A percentile compares a stretch with the other conserved stretches of the same genome.
Conservation (phyloP, 2,329 filamentous ascomycete genomes). For the Rutstroemia sydowiana region DNA sequence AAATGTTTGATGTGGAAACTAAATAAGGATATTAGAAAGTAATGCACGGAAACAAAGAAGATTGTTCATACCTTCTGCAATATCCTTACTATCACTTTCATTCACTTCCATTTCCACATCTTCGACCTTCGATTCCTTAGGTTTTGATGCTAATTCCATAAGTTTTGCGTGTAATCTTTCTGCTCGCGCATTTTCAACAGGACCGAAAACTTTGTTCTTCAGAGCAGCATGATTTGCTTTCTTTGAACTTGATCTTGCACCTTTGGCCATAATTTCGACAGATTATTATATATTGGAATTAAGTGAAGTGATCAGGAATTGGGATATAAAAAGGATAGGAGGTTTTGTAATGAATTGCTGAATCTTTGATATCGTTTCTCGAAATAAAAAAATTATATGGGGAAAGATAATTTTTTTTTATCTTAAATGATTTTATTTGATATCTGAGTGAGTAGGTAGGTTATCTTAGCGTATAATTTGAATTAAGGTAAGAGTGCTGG, state of each 20-base stretch:
- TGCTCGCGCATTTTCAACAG: conserved; percentile 69
- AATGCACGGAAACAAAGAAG: neutral
- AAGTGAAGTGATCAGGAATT: neutral
- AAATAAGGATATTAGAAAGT: conserved; percentile 11
- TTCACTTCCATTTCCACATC: conserved; percentile 47
- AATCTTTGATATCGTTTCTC: too few species aligned
- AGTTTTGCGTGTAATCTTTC: conserved; percentile 82
- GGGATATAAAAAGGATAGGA: too few species aligned
- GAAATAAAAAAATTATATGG: too few species aligned
- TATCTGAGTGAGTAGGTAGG: too few species aligned
- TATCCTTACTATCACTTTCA: conserved; percentile 27
- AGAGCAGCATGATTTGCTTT: conserved; percentile 81
- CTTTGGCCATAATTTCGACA: conserved; percentile 68
- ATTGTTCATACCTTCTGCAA: neutral
- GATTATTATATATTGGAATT: conserved; percentile 22
- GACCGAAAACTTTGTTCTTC: conserved; percentile 76
- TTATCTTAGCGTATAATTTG: conserved; percentile 13
- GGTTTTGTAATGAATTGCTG: too few species aligned
- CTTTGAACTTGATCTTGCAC: conserved; percentile 66
- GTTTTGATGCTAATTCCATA: conserved; percentile 69
- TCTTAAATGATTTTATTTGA: too few species aligned
- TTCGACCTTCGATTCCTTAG: conserved; percentile 53
- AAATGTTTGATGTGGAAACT: conserved; percentile 15
- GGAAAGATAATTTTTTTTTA: neutral
- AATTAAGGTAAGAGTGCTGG: too few species aligned